Evolutionary conservation across 1,139 yeast genomes (phyloP), one percentile per base, ranked within the genome.

Genomic region (Saccharomyces hybrid): DNA sequence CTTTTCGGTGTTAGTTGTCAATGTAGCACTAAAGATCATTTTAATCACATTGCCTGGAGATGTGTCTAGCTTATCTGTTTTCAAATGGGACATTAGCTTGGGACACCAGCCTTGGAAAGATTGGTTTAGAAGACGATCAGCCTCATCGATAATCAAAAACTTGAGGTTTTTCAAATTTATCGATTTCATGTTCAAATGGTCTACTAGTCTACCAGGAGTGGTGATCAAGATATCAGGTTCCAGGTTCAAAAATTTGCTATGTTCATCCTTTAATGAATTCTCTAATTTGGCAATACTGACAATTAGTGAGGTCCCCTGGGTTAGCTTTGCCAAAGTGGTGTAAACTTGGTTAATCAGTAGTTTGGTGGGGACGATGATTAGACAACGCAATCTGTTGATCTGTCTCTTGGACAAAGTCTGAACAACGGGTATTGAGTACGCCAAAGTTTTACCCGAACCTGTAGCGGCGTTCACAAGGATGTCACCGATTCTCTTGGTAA

Each of bases 131-230:
- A 93, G 75, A 57, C 97, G 77, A 74, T 93, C 99, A 1, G 98
- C 99, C 71, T 93, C 99, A 72, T 93, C 99, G 47, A 93, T 81
- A 3, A 93, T 88, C 62, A 95, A 74, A 69, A 79, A 89, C 60
- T 81, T 77, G 56, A 93, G 74, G 56, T 78, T 74, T 25, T 73
- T 70, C 55, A 89, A 69, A 55, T 69, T 59, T 9, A 73, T 61
- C 26, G 73, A 69, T n/a, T 64, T 58, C 57, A 73, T 34, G 41
- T 74, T 72, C 49, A 91, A 69, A 70, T 93, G 99, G 61, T 95
- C 99, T 11, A 93, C 97, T 49, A 93, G 74, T 68, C 99, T 79
- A 58, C 99, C 99, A 0, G 99, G 99, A 0, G 99, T 89, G 4
- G 90, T 75, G 1, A 93, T 79, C 1, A 93, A 65, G 6, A 93